Evolutionary conservation across 352 stramenopile species (phyloP).

Genomic region (Plasmopara viticola): DNA sequence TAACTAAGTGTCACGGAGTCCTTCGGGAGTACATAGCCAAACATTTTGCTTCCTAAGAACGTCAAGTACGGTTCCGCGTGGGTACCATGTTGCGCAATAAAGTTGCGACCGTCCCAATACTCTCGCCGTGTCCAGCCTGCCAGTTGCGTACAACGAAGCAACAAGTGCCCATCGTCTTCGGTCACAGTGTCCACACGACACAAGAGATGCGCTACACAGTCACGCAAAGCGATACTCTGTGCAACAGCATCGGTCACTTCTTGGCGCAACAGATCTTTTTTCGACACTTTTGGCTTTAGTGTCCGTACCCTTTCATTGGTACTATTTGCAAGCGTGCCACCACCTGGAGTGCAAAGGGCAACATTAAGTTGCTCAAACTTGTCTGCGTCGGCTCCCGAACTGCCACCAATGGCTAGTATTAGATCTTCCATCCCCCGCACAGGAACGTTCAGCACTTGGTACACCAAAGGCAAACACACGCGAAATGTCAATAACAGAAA

Average conservation of each 20-base stretch:
- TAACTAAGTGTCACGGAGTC: not conserved
- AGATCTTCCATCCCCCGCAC: constrained; percentile 66
- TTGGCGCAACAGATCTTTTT: constrained; percentile 39
- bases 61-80: constrained; percentile 53
- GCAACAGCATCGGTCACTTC: constrained; percentile 26
- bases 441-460: constrained; percentile 65
- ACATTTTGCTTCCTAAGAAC: constrained; percentile 78
- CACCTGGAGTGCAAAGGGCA: constrained; percentile 39
- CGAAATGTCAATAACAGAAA: constrained; percentile 4
- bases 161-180: constrained; percentile 61
- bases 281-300: constrained; percentile 55
- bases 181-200: constrained; percentile 61
- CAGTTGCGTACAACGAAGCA: constrained; percentile 63
- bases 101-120: constrained; percentile 83
- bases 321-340: constrained; percentile 7
- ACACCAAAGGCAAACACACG: not conserved
- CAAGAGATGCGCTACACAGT: constrained; percentile 60
- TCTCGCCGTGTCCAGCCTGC: constrained; percentile 42
- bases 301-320: constrained; percentile 3
- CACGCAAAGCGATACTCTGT: constrained; percentile 36
- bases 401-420: constrained; percentile 67
- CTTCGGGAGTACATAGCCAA: constrained; percentile 51
- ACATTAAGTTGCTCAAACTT: constrained; percentile 58
- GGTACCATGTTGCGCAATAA: constrained; percentile 34
- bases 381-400: constrained; percentile 41